Base-by-base conservation (phyloP, 2,329 filamentous ascomycete species). In the Leptographium procerum region DNA sequence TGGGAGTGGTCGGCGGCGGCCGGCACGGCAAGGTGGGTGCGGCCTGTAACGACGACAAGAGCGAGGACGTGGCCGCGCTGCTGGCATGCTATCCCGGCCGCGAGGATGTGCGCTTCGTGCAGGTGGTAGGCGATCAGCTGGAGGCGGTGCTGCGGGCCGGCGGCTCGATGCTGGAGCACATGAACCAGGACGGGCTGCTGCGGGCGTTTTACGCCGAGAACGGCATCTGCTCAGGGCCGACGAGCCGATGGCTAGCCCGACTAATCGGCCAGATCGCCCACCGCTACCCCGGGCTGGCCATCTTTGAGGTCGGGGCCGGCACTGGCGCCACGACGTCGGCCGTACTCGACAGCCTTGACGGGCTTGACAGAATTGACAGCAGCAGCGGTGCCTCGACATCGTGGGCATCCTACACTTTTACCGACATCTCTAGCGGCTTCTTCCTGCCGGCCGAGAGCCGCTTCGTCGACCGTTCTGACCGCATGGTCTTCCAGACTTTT, bases 301-400 rank as follows among this genome's bases (percentile, higher is more conserved):
- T 78, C 29, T 61, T 79, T 6, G 69, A 70, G 61, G 67, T 76
- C 5, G 75, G 76, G 16, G 62, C 58, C 40, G 64, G 60, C 33
- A 65, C 58, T 28, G 69, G 47, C 52, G 64, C 55, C 45, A 66
- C 63, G 3, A 66, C 62, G 2, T 65, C 64, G 9, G 64, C 66
- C 5, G 62, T 64, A 14, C 34, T 64, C 47, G 40, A 59, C 16
- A 59, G 57, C 4, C 40, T 65, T 13, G 55, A 9, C n/a, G 7
- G 19, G 29, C 9, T n/a, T n/a, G 29, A 16, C 7, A 7, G 36
- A 16, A 6, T 16, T 16, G 14, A 5, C 36, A 16, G 13, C n/a
- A n/a, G n/a, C n/a, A n/a, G n/a, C n/a, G 45, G 45, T 14, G 45
- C 5, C 45, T 19, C n/a, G n/a, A 16, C 4, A 6, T 13, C 13